Conservation (phyloP, 2,329 filamentous ascomycete genomes). For the Stemphylium lycopersici region DNA sequence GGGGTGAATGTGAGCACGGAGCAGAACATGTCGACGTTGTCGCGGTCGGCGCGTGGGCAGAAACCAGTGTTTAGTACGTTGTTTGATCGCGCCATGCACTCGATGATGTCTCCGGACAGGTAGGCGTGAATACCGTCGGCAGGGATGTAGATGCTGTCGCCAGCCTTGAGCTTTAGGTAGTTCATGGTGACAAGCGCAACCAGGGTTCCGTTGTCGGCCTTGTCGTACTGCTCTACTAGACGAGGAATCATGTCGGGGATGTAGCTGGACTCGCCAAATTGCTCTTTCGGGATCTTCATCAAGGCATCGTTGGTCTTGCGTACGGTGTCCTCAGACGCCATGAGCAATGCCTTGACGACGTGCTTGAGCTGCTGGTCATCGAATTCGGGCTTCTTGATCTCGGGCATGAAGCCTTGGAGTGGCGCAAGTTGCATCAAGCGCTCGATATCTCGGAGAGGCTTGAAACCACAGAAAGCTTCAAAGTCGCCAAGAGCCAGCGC, state of each 20-base stretch:
- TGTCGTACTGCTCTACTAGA: conserved; percentile 68
- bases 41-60: conserved; percentile 69
- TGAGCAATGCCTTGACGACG: conserved; percentile 62
- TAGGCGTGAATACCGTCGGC: conserved; percentile 78
- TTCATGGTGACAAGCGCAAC: conserved; percentile 78
- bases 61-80: conserved; percentile 79
- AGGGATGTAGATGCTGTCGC: conserved; percentile 72
- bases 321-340: conserved; percentile 60
- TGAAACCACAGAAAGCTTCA: conserved; percentile 78
- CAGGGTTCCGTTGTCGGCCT: conserved; percentile 68
- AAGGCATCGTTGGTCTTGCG: conserved; percentile 61
- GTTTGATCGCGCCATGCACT: conserved; percentile 78
- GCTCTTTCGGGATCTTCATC: conserved; percentile 53
- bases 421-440: conserved; percentile 63
- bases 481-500: conserved; percentile 74
- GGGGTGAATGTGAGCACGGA: conserved; percentile 68
- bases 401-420: conserved; percentile 61
- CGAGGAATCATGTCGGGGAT: conserved; percentile 70
- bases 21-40: conserved; percentile 69
- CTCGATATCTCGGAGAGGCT: conserved; percentile 66
- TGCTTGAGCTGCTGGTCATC: conserved; percentile 64
- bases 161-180: conserved; percentile 68
- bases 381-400: conserved; percentile 53
- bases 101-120: conserved; percentile 74
- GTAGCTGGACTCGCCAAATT: conserved; percentile 62